Evolutionary conservation across 2,329 filamentous ascomycete genomes (phyloP), one percentile per base, ranked within the genome.

Genomic region (Incumbomyces lentus): DNA sequence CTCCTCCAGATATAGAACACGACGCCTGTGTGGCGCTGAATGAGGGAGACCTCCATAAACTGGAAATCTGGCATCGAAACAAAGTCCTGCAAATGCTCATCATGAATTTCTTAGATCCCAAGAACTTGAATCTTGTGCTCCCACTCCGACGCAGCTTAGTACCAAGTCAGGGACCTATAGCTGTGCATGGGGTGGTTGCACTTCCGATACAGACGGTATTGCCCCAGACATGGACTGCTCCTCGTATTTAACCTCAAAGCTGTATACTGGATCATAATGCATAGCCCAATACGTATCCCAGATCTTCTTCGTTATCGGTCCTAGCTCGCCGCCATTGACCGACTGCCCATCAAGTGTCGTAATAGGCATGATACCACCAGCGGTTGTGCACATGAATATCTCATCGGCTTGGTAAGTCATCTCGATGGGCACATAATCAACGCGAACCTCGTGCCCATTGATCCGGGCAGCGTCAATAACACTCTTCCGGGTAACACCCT

Each of bases 301-400:
- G 17, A 75, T 73, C 42, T 55, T 61, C 57, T 60, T 65, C 0
- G 72, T 74, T 11, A 74, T 56, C 1, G 66, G 61, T 0, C 72
- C 71, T 19, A 73, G 46, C 52, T 66, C 63, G 1, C 70, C 71
- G 45, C 60, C 60, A 2, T 61, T 62, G 0, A 75, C 58, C 0
- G 62, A 60, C 43, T 63, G 52, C 0, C 65, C 70, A 53, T 75
- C 72, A 2, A 75, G 57, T 0, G 44, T 49, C 0, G 69, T 72
- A 19, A 75, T 72, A 0, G 71, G 72, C 71, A 75, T 75, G 14
- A 75, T 65, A 0, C 72, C 72, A 1, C 72, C 72, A 0, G 72
- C 72, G 12, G 72, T 75, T 0, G 72, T 75, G 49, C 65, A 73
- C 70, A 74, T 73, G 26, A 75, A 67, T 3, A 74, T 63, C 59